Base-by-base conservation (phyloP, 225 moss, liverwort and hornwort species). In the Lunularia cruciata region DNA sequence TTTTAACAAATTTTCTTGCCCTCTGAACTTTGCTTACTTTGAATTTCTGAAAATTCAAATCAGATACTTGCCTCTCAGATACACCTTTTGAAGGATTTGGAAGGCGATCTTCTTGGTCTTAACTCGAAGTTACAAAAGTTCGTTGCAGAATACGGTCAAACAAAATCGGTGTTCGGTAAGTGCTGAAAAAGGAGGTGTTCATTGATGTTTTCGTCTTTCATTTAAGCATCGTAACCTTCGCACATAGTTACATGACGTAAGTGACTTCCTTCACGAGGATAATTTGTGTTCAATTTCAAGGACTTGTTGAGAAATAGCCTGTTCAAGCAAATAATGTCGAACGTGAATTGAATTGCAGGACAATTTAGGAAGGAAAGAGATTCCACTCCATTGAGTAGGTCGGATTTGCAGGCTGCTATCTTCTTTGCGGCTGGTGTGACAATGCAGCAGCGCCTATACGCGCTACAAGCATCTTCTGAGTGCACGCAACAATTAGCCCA, bases 341-440 rank as follows among this genome's bases (percentile, higher is more conserved):
- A n/a, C n/a, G n/a, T n/a, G n/a, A n/a, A n/a, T n/a, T n/a, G n/a
- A n/a, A n/a, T n/a, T 51, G 48, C 61, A 55, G 72, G 63, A 38
- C 57, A 58, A 49, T 66, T 42, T 25, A 72, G 33, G 36, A 65
- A 43, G 25, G 35, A 31, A 35, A 61, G 3, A 42, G 42, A 49
- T 33, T 11, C 35, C 20, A 70, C 65, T 22, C 14, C 73, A 9
- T 35, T 81, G 67, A 83, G 53, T 68, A 86, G 78, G 69, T 78
- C 81, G 72, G 86, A 91, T 66, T 72, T 91, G 31, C 70, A 86
- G 19, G 90, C 86, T 53, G 90, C 88, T 51, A 77, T 86, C 42
- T 91, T 86, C 73, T 91, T 91, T 70, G 78, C 90, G 34, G 90
- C 90, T 37, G 90, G 90, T 54, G 85, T 91, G 81, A 77, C 88